Percentiles rank a stretch among this genome's conserved stretches.
phyloP scores from a whole-genome alignment of 108 stramenopile genomes.

The Skeletonema marinoi region DNA sequence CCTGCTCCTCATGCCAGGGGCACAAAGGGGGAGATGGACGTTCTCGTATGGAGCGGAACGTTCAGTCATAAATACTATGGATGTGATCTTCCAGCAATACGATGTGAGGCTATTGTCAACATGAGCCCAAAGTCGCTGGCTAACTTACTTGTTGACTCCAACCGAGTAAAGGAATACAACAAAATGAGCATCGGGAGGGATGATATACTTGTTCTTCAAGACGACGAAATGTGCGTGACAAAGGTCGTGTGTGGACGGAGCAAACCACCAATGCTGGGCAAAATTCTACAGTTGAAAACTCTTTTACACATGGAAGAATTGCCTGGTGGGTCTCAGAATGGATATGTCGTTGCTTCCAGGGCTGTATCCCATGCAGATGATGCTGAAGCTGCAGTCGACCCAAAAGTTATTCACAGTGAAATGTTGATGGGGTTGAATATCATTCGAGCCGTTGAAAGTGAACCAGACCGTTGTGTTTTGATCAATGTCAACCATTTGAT shows the following conservation, averaged over 20 bases:
- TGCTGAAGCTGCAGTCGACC: conserved; percentile 21
- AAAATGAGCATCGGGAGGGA: conserved; percentile 80
- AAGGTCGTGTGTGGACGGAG: conserved; percentile 65
- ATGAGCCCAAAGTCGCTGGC: conserved; percentile 59
- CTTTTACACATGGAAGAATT: conserved; percentile 72
- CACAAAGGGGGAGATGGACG: conserved; percentile 36
- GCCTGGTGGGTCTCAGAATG: conserved; percentile 38
- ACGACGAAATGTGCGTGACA: conserved; percentile 51
- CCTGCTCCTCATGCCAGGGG: conserved; percentile 37
- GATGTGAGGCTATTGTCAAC: conserved; percentile 65
- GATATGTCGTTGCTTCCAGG: conserved; percentile 72
- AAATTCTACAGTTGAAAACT: conserved; percentile 61
- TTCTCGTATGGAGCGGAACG: conserved; percentile 69
- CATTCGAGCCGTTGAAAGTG: conserved; percentile 61
- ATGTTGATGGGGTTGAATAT: conserved; percentile 78
- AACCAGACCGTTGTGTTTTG: conserved; percentile 61
- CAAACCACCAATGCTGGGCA: conserved; percentile 76
- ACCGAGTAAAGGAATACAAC: conserved; percentile 86
- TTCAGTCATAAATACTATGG: conserved; percentile 70
- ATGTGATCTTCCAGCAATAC: conserved; percentile 76
- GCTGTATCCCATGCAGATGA: conserved; percentile 56
- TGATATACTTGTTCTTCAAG: conserved; percentile 62
- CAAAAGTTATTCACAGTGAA: conserved; percentile 63
- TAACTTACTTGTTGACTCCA: conserved; percentile 70
- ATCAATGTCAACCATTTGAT: conserved; percentile 78